These are phyloP conservation scores for Pythium brassicae DNA, from an alignment of 352 stramenopile species.

Conservation along the genomic window DNA sequence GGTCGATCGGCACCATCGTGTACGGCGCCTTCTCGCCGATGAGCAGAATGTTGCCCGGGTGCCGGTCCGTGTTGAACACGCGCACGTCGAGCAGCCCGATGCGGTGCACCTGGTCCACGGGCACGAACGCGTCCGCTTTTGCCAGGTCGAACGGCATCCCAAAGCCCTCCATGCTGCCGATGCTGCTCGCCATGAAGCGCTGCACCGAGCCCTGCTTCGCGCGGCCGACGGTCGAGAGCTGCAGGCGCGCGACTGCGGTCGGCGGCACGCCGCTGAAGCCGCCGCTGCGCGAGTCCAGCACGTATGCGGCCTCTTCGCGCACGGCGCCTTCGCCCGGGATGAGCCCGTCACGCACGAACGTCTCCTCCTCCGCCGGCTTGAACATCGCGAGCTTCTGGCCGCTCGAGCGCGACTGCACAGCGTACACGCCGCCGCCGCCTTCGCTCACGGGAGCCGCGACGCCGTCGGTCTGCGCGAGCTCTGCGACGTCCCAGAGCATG, in stretches of 20 bases:
- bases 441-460: slow-evolving; percentile 52
- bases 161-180: slow-evolving; percentile 78
- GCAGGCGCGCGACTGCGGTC: slow-evolving; percentile 62
- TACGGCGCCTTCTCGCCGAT: slow-evolving; percentile 74
- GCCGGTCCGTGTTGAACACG: slow-evolving; percentile 85
- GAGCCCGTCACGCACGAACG: slow-evolving; percentile 69
- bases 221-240: slow-evolving; percentile 34
- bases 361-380: slow-evolving; percentile 77
- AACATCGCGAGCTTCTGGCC: slow-evolving; percentile 79
- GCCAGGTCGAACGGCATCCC: slow-evolving; percentile 67
- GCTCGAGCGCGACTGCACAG: slow-evolving; percentile 57
- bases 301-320: slow-evolving; percentile 70
- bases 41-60: slow-evolving; percentile 77
- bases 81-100: slow-evolving; percentile 81
- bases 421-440: slow-evolving; percentile 69
- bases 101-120: slow-evolving; percentile 74
- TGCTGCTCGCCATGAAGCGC: slow-evolving; percentile 73
- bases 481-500: slow-evolving; percentile 77
- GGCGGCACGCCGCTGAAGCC: slow-evolving; percentile 75
- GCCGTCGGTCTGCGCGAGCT: slow-evolving; percentile 44
- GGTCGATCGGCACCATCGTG: slow-evolving; percentile 75
- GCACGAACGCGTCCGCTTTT: slow-evolving; percentile 57
- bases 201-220: slow-evolving; percentile 74
- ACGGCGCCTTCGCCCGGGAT: slow-evolving; percentile 65
- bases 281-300: slow-evolving; percentile 61